Base-by-base conservation (phyloP, 1,284 basidiomycete genomes). In the Trametes hirsuta region DNA sequence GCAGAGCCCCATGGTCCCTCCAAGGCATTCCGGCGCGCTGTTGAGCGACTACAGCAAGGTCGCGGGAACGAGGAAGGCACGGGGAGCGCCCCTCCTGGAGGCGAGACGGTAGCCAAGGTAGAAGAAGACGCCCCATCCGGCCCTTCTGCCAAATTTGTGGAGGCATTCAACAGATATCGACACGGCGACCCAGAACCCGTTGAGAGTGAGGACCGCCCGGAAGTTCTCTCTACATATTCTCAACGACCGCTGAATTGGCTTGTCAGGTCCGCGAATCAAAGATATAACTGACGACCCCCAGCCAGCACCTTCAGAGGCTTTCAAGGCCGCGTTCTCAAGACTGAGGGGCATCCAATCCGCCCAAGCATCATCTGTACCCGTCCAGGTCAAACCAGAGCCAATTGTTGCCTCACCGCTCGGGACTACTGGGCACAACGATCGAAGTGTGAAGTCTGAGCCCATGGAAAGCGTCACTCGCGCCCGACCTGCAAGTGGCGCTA, bases 11-110 rank as follows among this genome's bases (percentile, higher is more conserved):
- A 61, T 18, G 58, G 46, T 1, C 63, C 63, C 22, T 59, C 59
- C 9, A 56, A 62, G 40, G 22, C 46, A 10, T 65, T 62, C 52
- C 50, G 63, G n/a, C n/a, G 30, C 11, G 37, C 57, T 0, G 42
- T 65, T 4, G 57, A 62, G 34, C 40, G 56, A 4, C 30, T 53
- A 14, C 60, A 62, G 12, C 53, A 41, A 4, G 42, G 48, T 36
- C 55, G 42, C 18, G n/a, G n/a, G 4, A 22, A 15, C 22, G 34
- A 12, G 2, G 47, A 18, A 14, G 18, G 5, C 2, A 11, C 18
- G 11, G 39, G n/a, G n/a, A 40, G 11, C 12, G 39, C 39, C 12
- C n/a, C 39, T 3, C 39, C 12, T 18, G 39, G 39, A 12, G 6
- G 39, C 8, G 30, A 30, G 30, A 8, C 1, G 30, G 30, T 30